phyloP scores from a whole-genome alignment of 176 grass and related monocot species.

The Thalia dealbata region DNA sequence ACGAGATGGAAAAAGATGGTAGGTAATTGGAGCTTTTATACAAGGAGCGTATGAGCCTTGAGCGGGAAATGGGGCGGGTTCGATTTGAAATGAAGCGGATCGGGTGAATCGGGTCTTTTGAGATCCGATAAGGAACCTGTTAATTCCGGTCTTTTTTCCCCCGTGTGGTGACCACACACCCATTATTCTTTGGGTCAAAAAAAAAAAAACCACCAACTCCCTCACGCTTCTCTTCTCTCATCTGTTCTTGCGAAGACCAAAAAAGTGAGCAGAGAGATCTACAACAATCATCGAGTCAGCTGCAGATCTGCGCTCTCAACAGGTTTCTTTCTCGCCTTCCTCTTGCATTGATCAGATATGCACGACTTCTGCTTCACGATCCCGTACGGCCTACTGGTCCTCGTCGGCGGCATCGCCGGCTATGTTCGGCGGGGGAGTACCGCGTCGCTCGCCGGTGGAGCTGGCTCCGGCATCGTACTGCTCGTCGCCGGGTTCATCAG shows the following conservation, averaged over 20 bases:
- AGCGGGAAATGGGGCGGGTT: not conserved
- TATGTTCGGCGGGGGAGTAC: slow-evolving; percentile 59
- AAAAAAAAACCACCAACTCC: not conserved
- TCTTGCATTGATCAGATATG: slow-evolving; percentile 27
- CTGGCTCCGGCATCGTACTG: slow-evolving; percentile 44
- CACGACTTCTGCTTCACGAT: slow-evolving; percentile 86
- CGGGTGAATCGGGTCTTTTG: not conserved
- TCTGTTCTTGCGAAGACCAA: too few relatives aligned
- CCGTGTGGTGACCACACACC: not conserved
- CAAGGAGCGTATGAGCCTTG: not conserved
- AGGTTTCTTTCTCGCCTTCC: not conserved
- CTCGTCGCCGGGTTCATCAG: slow-evolving; percentile 65
- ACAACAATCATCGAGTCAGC: not conserved
- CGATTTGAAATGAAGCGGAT: slow-evolving; percentile 10
- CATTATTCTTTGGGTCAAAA: too few relatives aligned
- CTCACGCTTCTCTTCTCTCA: not conserved
- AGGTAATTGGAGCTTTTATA: not conserved
- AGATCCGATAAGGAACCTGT: too few relatives aligned
- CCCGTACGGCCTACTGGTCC: slow-evolving; percentile 50
- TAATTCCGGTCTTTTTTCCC: not conserved
- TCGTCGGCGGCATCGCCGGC: slow-evolving; percentile 47
- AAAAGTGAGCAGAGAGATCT: not conserved
- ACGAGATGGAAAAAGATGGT: not conserved
- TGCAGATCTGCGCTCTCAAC: not conserved
- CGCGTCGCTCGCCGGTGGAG: slow-evolving; percentile 50